Conservation (phyloP, 495 filamentous ascomycete genomes). For the Neurospora sp. region DNA sequence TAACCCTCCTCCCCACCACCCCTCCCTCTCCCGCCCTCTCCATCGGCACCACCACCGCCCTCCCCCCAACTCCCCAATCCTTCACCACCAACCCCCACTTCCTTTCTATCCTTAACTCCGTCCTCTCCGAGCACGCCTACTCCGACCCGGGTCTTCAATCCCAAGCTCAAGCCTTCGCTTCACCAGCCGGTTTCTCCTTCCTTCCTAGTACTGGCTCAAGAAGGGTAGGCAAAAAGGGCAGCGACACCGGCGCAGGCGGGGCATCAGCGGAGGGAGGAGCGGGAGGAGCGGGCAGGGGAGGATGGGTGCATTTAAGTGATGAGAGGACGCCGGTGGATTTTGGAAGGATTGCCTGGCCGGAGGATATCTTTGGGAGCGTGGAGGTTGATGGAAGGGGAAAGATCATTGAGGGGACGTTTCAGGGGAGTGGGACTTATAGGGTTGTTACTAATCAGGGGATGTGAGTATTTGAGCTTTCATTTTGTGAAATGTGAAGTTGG, state of each 20-base stretch:
- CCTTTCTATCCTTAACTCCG: constrained; percentile 59
- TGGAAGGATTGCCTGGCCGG: constrained; percentile 80
- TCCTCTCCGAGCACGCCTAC: constrained; percentile 57
- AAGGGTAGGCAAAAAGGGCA: neutral
- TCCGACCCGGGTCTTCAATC: constrained; percentile 61
- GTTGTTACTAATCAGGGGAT: constrained; percentile 60
- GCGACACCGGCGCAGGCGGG: constrained; percentile 51
- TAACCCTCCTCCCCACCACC: constrained; percentile 64
- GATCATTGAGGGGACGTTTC: constrained; percentile 53
- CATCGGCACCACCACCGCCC: constrained; percentile 59
- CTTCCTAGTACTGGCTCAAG: neutral
- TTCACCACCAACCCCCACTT: constrained; percentile 73
- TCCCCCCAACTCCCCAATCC: constrained; percentile 69
- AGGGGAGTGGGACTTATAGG: constrained; percentile 58
- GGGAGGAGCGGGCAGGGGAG: constrained; percentile 73
- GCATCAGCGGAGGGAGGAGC: constrained; percentile 79
- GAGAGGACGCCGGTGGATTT: constrained; percentile 73
- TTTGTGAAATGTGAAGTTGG: too few species aligned
- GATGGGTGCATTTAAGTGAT: constrained; percentile 86
- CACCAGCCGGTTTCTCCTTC: constrained; percentile 55
- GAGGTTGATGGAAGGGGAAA: constrained; percentile 68
- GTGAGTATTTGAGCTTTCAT: constrained; percentile 37
- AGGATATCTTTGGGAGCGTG: constrained; percentile 91
- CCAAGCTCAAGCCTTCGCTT: constrained; percentile 72
- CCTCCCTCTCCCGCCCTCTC: constrained; percentile 60